Evolutionary conservation across 176 grass and related monocot species (phyloP).

Genomic region (Hyparrhenia diplandra): DNA sequence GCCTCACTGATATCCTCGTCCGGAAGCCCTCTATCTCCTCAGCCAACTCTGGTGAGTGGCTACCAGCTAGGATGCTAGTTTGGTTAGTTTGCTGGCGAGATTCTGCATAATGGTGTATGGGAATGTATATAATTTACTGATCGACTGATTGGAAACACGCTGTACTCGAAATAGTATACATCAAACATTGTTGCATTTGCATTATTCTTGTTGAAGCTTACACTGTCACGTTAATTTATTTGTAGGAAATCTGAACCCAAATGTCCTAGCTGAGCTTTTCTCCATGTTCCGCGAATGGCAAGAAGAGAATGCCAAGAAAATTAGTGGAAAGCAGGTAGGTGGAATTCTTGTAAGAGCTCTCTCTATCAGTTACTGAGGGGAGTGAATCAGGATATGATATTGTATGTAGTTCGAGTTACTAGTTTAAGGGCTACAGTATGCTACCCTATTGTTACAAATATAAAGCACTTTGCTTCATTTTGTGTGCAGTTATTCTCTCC

Average conservation of each 20-base stretch:
- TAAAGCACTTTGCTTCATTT: neutral
- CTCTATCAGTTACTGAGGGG: neutral
- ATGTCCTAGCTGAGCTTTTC: slow-evolving; percentile 76
- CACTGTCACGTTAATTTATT: neutral
- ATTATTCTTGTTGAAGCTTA: neutral
- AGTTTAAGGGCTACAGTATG: neutral
- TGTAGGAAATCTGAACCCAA: slow-evolving; percentile 65
- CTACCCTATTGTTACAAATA: neutral
- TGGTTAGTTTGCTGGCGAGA: neutral
- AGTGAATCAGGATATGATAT: neutral
- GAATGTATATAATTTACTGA: slow-evolving; percentile 9
- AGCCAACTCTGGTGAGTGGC: slow-evolving; percentile 20
- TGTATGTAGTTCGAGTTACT: neutral
- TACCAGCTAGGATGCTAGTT: neutral
- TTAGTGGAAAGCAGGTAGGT: slow-evolving; percentile 60
- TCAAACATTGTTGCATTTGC: neutral
- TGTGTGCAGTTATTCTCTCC: neutral
- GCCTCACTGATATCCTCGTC: slow-evolving; percentile 67
- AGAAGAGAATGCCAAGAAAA: slow-evolving; percentile 83
- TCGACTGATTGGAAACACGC: neutral
- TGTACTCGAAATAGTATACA: neutral
- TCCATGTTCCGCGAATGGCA: slow-evolving; percentile 79
- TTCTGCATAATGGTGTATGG: neutral
- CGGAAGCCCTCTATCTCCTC: slow-evolving; percentile 50
- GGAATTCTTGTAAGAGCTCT: neutral